Evolutionary conservation across 2,329 filamentous ascomycete genomes (phyloP).

Genomic region (Alternaria gaisen): DNA sequence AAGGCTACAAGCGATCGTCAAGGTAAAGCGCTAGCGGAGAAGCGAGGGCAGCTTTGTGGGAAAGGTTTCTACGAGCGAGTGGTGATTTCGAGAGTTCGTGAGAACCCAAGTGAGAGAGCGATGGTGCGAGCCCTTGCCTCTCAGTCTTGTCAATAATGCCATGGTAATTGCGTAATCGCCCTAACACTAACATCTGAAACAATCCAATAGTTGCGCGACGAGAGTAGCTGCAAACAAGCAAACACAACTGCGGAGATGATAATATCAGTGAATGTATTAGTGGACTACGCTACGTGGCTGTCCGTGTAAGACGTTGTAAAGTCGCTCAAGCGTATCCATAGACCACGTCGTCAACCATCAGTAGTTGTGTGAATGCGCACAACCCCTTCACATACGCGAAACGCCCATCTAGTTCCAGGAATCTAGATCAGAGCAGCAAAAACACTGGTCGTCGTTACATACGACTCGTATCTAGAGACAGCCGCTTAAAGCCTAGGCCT

Average conservation of each 20-base stretch:
- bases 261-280: constrained; percentile 4
- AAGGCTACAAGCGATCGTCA: not conserved
- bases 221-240: not conserved
- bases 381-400: not conserved
- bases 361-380: not conserved
- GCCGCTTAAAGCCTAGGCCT: constrained; percentile 27
- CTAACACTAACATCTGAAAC: not conserved
- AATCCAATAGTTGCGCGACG: too few relatives aligned
- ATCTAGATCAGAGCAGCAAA: not conserved
- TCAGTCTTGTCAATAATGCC: not conserved
- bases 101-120: not conserved
- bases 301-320: not conserved
- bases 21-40: not conserved
- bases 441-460: not conserved
- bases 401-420: not conserved
- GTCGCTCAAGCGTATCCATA: not conserved
- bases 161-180: not conserved
- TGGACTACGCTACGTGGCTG: constrained; percentile 7
- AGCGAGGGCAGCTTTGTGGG: fast-evolving
- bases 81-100: not conserved
- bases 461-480: not conserved
- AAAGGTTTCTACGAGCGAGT: not conserved
- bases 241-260: not conserved
- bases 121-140: not conserved
- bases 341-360: not conserved